These are phyloP conservation scores for Epichloe glyceriae DNA, from an alignment of 2,329 filamentous ascomycete genomes.

Conservation along the genomic window DNA sequence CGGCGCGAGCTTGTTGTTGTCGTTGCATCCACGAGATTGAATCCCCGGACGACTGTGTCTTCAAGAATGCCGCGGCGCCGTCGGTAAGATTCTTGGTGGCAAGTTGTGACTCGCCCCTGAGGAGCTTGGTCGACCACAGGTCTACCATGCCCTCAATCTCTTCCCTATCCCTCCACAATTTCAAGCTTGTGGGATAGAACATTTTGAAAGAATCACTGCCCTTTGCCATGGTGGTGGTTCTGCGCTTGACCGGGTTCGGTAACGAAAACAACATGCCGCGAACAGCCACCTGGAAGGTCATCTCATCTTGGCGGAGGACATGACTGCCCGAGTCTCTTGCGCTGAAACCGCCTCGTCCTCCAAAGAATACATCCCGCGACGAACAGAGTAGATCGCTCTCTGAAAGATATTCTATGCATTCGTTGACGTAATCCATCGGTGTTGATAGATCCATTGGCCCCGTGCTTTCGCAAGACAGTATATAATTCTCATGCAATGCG, in stretches of 20 bases:
- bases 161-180: conserved; percentile 72
- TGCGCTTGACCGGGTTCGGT: conserved; percentile 73
- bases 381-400: conserved; percentile 76
- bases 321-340: conserved; percentile 53
- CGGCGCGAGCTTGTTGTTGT: conserved; percentile 15
- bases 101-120: conserved; percentile 36
- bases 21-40: conserved; percentile 23
- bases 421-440: conserved; percentile 66
- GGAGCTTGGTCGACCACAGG: conserved; percentile 49
- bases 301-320: conserved; percentile 78
- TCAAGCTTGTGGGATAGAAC: conserved; percentile 79
- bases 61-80: conserved; percentile 36
- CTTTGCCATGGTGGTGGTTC: conserved; percentile 30
- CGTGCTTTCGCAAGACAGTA: conserved; percentile 60
- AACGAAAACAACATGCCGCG: conserved; percentile 76
- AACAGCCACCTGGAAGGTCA: conserved; percentile 83
- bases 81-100: conserved; percentile 27
- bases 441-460: conserved; percentile 37
- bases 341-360: conserved; percentile 40
- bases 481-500: conserved; percentile 87
- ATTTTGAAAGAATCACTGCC: conserved; percentile 63
- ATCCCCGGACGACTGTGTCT: conserved; percentile 19
- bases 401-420: conserved; percentile 77
- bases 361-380: conserved; percentile 56
- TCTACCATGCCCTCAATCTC: conserved; percentile 67